Conservation (phyloP, 2,329 filamentous ascomycete genomes). For the Colletotrichum costaricense region DNA sequence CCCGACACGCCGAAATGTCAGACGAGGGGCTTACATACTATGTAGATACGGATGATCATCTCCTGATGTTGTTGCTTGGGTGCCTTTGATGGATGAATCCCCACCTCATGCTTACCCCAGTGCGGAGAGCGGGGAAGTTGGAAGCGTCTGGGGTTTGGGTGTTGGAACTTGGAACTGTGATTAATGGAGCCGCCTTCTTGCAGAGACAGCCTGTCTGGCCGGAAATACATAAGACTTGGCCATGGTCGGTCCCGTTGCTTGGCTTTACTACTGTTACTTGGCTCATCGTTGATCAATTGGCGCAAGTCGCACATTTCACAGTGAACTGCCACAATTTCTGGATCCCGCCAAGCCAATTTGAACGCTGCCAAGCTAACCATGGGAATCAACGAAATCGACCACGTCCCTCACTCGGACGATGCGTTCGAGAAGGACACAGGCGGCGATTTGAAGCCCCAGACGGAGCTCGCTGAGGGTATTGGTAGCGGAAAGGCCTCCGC, state of each 20-base stretch:
- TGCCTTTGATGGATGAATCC: constrained; percentile 15
- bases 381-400: too few relatives aligned
- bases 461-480: too few relatives aligned
- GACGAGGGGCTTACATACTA: background rate
- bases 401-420: too few relatives aligned
- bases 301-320: constrained; percentile 1
- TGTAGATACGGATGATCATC: constrained; percentile 2
- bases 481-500: too few relatives aligned
- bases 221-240: constrained; percentile 4
- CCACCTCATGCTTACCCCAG: constrained; percentile 9
- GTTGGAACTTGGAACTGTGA: background rate
- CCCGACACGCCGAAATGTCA: constrained; percentile 6
- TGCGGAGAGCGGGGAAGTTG: constrained; percentile 2
- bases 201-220: background rate
- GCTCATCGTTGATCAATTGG: constrained; percentile 13
- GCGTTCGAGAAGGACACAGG: too few relatives aligned
- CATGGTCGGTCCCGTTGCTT: background rate
- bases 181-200: background rate
- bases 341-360: constrained; percentile 4
- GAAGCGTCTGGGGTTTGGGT: constrained; percentile 6
- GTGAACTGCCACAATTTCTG: constrained; percentile 1
- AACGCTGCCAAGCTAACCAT: background rate
- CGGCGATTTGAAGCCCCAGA: too few relatives aligned
- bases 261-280: constrained; percentile 4
- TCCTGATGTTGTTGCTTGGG: constrained; percentile 3